Base-by-base conservation (phyloP, 805 yeast species). In the Teunomyces gatunensis region DNA sequence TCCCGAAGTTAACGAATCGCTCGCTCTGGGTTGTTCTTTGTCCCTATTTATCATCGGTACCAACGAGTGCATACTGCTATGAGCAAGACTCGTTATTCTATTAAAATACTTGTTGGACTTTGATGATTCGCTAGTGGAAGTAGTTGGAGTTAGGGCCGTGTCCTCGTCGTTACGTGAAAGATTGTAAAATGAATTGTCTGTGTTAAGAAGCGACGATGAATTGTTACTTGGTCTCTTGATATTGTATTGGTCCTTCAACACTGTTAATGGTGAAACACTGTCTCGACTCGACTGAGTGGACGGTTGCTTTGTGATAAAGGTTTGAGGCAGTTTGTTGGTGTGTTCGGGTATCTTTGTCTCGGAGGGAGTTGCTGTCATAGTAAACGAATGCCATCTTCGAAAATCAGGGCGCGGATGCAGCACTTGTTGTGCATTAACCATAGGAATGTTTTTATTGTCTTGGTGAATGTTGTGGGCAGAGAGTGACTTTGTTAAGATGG, bases 261-360 rank as follows among this genome's bases (percentile, higher is more conserved):
- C 63, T 0, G 68, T 61, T 37, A 65, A 53, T 1, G 69, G 68
- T 2, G 68, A 63, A 2, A 61, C 37, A 39, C 64, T 59, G 36
- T 40, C 33, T 6, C 28, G n/a, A 23, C 40, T 23, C 3, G 40
- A 21, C 6, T 23, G 27, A 9, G 29, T 37, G 13, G 25, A 7
- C n/a, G 6, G 34, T 13, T 18, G 17, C 6, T 23, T 37, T 6
- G 17, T 13, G 21, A 37, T 13, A 15, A 37, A 20, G 5, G 13
- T 20, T n/a, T 20, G 29, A 13, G 29, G 28, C 17, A 20, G 12
- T 5, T 37, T 23, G 9, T 37, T 15, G 25, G 13, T 15, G 11
- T 6, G 6, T 37, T 21, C n/a, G 11, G 28, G 28, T 23, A 3
- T 25, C 27, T 25, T 37, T 6, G 15, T 23, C 12, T 23, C 40